Evolutionary conservation across 2,329 filamentous ascomycete species (phyloP), one percentile per base, ranked within the genome.

Genomic region (Lachnum nothofagi): DNA sequence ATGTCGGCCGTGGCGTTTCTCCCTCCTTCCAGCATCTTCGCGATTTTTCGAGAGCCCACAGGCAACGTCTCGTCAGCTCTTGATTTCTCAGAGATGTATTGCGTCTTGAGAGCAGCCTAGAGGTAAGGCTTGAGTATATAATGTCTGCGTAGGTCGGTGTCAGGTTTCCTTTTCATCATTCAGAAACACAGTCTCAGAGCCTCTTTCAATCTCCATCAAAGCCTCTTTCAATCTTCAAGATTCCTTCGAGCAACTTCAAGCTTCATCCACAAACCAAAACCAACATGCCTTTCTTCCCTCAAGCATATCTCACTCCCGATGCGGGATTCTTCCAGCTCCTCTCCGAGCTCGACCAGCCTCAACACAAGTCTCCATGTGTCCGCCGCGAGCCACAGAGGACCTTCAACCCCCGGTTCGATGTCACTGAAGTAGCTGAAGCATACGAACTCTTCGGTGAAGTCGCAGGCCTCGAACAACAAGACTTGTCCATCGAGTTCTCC

Each of bases 401-500:
- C 4, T 91, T 88, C 77, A 78, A 79, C 51, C 87, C 87, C 44
- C 83, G 80, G 68, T 91, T 91, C 63, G 86, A 91, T 61, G 75
- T 91, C 52, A 81, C 79, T 63, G 87, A 91, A 72, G 80, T 77
- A 8, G 77, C 78, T 54, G 69, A 79, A 6, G 68, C 72, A 53
- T 91, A 88, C 63, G 83, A 91, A 68, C 82, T 91, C 20, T 81
- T 89, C 62, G 87, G 86, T 60, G 87, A 91, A 69, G 78, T 91
- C 6, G 82, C 86, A 0, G 87, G 87, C 47, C 72, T 89, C 59
- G 76, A 77, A 56, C 85, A 86, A 70, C 78, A 86, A 59, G 74
- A 89, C 62, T 72, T 91, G 61, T 72, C 75, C 62, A 85, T 91
- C 64, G 86, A 91, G 64, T 91, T 90, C 74, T 82, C 79, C 48